Evolutionary conservation across 176 grass and related monocot genomes (phyloP).

Genomic region (Metroxylon sagu): DNA sequence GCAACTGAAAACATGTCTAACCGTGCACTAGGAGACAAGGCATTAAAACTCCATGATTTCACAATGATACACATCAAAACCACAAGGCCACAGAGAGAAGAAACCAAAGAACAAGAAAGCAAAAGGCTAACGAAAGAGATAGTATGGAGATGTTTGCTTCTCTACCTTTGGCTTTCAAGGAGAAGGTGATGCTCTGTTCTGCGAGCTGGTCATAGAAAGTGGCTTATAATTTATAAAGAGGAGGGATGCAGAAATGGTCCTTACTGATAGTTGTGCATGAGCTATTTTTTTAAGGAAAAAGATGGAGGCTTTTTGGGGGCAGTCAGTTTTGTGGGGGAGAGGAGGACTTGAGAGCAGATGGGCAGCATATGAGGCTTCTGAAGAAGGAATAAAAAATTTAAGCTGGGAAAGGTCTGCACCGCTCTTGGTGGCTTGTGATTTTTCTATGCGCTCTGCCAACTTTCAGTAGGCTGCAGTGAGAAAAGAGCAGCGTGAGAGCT

Average conservation of each 20-base stretch:
- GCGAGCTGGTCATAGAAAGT: too few relatives aligned
- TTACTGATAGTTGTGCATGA: slow-evolving; percentile 2
- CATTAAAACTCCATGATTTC: slow-evolving; percentile 20
- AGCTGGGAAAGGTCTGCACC: slow-evolving; percentile 25
- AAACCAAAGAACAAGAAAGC: slow-evolving; percentile 5
- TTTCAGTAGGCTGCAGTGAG: slow-evolving; percentile 12
- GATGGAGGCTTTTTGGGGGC: not conserved
- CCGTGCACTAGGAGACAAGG: slow-evolving; percentile 20
- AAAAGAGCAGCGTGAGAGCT: slow-evolving; percentile 20
- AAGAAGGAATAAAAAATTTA: slow-evolving; percentile 23
- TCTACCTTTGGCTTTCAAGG: not conserved
- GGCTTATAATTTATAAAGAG: not conserved
- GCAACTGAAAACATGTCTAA: slow-evolving; percentile 13
- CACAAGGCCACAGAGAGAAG: slow-evolving; percentile 16
- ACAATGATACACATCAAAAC: not conserved
- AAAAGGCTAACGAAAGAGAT: not conserved
- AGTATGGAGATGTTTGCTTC: not conserved
- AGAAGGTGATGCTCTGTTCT: too few relatives aligned
- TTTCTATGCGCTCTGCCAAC: slow-evolving; percentile 27
- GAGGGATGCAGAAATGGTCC: slow-evolving; percentile 18
- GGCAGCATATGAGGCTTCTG: slow-evolving; percentile 32
- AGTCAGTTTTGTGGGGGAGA: slow-evolving; percentile 3
- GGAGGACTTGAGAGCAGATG: slow-evolving; percentile 26
- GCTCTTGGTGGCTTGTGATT: slow-evolving; percentile 27
- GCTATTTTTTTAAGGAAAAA: not conserved